Percentiles rank a stretch among this genome's conserved stretches.
Evolutionary conservation across 1,284 basidiomycete genomes (phyloP).

Genomic region (Cryptococcus jaspeensis): DNA sequence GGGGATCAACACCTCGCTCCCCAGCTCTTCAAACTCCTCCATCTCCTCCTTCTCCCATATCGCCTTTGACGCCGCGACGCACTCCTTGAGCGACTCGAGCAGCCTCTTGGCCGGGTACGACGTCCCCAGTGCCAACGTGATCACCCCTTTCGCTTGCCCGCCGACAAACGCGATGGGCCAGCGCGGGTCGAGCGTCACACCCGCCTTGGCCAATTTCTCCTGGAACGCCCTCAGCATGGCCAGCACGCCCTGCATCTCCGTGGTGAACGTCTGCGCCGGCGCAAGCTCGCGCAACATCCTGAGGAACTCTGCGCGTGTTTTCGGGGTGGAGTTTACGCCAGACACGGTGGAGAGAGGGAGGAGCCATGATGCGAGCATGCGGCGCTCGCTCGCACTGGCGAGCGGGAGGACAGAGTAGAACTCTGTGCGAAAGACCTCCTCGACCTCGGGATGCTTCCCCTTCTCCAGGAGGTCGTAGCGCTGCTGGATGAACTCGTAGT

Average conservation of each 20-base stretch:
- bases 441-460: conserved; percentile 17
- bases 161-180: conserved; percentile 15
- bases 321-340: conserved; percentile 11
- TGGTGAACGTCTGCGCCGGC: too few relatives aligned
- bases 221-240: conserved; percentile 1
- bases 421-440: conserved; percentile 22
- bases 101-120: conserved; percentile 3
- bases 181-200: conserved; percentile 12
- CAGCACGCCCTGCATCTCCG: background rate
- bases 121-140: conserved; percentile 5
- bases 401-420: conserved; percentile 13
- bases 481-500: conserved; percentile 5
- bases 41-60: conserved; percentile 1
- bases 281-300: background rate
- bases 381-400: too few relatives aligned
- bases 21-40: background rate
- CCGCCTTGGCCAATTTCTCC: conserved; percentile 7
- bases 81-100: conserved; percentile 12
- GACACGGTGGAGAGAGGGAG: conserved; percentile 22
- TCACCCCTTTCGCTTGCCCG: conserved; percentile 14
- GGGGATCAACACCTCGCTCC: conserved; percentile 3
- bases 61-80: conserved; percentile 9
- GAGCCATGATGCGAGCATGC: background rate
- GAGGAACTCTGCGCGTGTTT: conserved; percentile 8
- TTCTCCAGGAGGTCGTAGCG: conserved; percentile 18